Base-by-base conservation (phyloP, 306 rosid genomes). In the Comarum palustre region DNA sequence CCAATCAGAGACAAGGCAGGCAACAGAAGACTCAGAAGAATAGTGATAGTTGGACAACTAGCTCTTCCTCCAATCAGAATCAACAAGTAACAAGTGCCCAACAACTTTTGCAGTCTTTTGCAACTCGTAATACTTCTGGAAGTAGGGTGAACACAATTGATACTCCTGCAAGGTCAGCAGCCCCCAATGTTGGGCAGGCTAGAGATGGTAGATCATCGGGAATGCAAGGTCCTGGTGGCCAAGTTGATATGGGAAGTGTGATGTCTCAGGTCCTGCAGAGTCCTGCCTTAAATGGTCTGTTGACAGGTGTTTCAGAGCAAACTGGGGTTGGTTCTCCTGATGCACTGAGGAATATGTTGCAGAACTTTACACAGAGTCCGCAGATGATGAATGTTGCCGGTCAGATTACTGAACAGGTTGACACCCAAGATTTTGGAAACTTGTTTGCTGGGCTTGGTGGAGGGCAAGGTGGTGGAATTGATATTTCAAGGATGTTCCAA, bases 201-300 rank as follows among this genome's bases (percentile, higher is more conserved):
- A 61, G 43, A 64, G 77, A 78, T 51, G 69, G 78, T 63, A 78
- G 83, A 58, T 51, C 80, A 19, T 46, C 51, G 69, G 79, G 79
- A 42, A 78, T 71, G 22, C 74, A 73, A 60, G 81, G 76, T 77
- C 57, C 75, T 74, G 75, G 50, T 75, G 85, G 78, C 66, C 88
- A 82, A 79, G 73, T 79, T 77, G 96, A 88, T 82, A 66, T 91
- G 77, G 84, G 90, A 19, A 85, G 86, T 72, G 74, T 89, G 38
- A 91, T 95, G 97, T 91, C 96, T 74, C 99, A 91, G 89, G 96
- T 86, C 75, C 80, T 95, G 84, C 89, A 87, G 22, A 91, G 87
- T 83, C 97, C 99, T 68, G 95, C 90, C 74, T 78, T 94, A 77
- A 89, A 86, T 87, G 96, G 99, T 77, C 59, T 94, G 79, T 81